These are phyloP conservation scores for Oehlia diaphana DNA, from an alignment of 192 early-diverging fungal species.

Conservation along the genomic window DNA sequence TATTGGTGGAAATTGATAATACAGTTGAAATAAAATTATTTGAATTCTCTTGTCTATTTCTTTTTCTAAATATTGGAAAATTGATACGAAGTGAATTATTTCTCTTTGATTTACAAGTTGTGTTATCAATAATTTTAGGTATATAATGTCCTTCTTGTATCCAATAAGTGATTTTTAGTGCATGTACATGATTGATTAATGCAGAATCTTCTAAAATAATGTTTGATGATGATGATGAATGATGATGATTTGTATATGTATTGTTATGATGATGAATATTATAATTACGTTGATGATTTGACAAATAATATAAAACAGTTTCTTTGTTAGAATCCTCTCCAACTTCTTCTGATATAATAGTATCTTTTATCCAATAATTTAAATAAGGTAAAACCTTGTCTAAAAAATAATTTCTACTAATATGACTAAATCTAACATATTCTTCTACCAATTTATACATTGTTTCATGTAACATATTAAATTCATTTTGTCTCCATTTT, in stretches of 20 bases:
- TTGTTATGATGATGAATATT: not conserved
- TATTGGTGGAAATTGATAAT: not conserved
- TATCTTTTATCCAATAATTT: not conserved
- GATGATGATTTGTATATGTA: not conserved
- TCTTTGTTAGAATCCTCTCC: not conserved
- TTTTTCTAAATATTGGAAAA: not conserved
- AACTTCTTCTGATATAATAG: not conserved
- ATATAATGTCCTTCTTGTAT: not conserved
- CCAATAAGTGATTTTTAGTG: slow-evolving; percentile 3
- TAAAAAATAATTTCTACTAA: slow-evolving; percentile 2
- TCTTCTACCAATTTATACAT: not conserved
- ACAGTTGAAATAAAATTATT: not conserved
- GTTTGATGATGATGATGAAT: not conserved
- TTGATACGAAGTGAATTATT: not conserved
- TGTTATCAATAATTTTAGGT: not conserved
- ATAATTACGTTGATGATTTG: not conserved
- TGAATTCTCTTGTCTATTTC: not conserved
- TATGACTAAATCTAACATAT: slow-evolving; percentile 14
- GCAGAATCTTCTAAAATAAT: slow-evolving; percentile 1
- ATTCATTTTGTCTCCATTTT: not conserved
- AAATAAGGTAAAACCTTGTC: slow-evolving; percentile 10
- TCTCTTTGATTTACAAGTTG: not conserved
- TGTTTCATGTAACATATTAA: not conserved
- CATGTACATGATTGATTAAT: slow-evolving; percentile 15
- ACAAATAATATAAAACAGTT: not conserved